phyloP scores from a whole-genome alignment of 1,284 basidiomycete species.

The Heterobasidion annosum region DNA sequence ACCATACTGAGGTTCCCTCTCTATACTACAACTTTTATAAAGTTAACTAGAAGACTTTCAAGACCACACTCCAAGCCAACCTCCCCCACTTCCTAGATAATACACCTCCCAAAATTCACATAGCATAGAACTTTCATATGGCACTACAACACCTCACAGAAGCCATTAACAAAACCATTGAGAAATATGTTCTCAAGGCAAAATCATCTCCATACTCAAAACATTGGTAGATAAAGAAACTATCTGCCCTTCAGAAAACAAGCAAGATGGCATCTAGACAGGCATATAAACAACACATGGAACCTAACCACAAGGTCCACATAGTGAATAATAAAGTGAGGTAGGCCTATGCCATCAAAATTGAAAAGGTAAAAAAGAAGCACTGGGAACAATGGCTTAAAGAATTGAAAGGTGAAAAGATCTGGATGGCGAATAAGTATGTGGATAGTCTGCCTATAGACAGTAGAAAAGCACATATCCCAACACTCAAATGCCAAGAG shows the following conservation, averaged over 20 bases:
- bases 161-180: slow-evolving; percentile 13
- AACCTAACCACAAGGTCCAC: slow-evolving; percentile 9
- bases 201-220: slow-evolving; percentile 15
- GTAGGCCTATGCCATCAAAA: slow-evolving; percentile 17
- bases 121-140: background rate
- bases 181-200: slow-evolving; percentile 14
- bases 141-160: slow-evolving; percentile 6
- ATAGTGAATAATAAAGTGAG: slow-evolving; percentile 15
- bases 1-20: no score
- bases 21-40: no score
- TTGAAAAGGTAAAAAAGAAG: slow-evolving; percentile 20
- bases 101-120: background rate
- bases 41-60: background rate
- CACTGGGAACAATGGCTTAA: slow-evolving; percentile 26
- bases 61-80: slow-evolving; percentile 7
- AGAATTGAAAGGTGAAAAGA: slow-evolving; percentile 10
- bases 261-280: background rate
- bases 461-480: slow-evolving; percentile 21
- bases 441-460: slow-evolving; percentile 17
- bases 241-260: no score
- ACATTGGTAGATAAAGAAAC: slow-evolving; percentile 24
- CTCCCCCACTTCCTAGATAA: slow-evolving; percentile 4
- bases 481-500: slow-evolving; percentile 14
- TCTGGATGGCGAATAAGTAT: slow-evolving; percentile 24
- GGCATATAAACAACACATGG: background rate